These are phyloP conservation scores for Colletotrichum magnum DNA, from an alignment of 2,329 filamentous ascomycete genomes.

Conservation along the genomic window DNA sequence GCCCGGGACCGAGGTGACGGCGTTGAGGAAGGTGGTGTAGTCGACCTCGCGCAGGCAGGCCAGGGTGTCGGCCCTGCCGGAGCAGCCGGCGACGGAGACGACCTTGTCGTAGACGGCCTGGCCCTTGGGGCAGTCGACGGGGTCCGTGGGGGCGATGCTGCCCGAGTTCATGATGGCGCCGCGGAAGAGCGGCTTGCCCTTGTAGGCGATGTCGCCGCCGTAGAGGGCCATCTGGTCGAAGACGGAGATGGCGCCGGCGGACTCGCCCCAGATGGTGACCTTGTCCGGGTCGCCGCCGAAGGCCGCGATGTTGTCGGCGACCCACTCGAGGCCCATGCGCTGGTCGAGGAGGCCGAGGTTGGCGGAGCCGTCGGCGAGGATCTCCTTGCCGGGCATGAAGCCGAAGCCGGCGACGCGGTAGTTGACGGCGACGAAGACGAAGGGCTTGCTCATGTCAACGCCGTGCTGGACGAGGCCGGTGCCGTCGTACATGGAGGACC, in stretches of 20 bases:
- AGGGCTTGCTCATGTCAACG: conserved; percentile 63
- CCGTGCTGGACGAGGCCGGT: conserved; percentile 50
- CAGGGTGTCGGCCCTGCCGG: conserved; percentile 61
- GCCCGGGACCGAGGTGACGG: conserved; percentile 70
- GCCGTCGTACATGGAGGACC: conserved; percentile 55
- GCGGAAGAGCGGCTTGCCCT: conserved; percentile 74
- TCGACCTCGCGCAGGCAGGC: conserved; percentile 68
- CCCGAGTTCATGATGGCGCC: conserved; percentile 76
- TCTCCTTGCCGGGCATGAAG: conserved; percentile 70
- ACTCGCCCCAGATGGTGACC: conserved; percentile 77
- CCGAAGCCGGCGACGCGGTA: conserved; percentile 76
- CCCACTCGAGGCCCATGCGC: conserved; percentile 72
- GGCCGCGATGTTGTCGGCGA: conserved; percentile 73
- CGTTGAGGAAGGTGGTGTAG: conserved; percentile 67
- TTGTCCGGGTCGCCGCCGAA: conserved; percentile 77
- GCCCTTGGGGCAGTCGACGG: conserved; percentile 68
- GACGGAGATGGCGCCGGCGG: conserved; percentile 71
- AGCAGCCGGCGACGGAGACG: conserved; percentile 67
- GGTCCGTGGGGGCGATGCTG: conserved; percentile 62
- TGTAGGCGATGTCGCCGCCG: conserved; percentile 73
- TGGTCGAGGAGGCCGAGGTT: conserved; percentile 76
- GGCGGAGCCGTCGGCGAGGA: conserved; percentile 66
- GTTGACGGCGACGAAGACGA: conserved; percentile 76
- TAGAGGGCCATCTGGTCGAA: conserved; percentile 75
- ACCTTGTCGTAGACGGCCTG: conserved; percentile 70